phyloP scores from a whole-genome alignment of 495 filamentous ascomycete genomes.

The Pyrenula massariospora region DNA sequence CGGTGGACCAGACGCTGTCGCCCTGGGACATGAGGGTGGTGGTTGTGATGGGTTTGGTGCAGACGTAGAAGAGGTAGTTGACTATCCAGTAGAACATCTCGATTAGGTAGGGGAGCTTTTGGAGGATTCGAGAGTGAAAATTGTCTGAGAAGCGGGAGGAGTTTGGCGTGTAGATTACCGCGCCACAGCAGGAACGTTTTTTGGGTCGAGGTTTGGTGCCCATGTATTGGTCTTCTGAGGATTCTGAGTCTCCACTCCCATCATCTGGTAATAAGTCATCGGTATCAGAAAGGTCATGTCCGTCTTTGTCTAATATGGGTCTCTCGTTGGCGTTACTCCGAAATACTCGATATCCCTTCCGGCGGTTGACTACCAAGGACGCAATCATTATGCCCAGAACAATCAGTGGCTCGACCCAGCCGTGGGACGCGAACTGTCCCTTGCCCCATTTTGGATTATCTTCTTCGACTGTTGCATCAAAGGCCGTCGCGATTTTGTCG shows the following conservation, averaged over 20 bases:
- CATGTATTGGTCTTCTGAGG: conserved; percentile 7
- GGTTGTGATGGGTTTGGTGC: conserved; percentile 44
- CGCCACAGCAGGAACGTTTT: conserved; percentile 30
- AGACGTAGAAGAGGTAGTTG: conserved; percentile 54
- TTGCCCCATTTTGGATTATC: conserved; percentile 8
- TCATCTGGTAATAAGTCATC: conserved; percentile 21
- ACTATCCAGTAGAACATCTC: conserved; percentile 62
- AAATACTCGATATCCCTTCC: conserved; percentile 35
- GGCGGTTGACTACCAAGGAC: conserved; percentile 43
- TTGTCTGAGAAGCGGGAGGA: conserved; percentile 43
- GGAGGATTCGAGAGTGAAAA: conserved; percentile 40
- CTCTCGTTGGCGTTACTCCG: conserved; percentile 8
- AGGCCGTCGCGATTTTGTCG: background rate
- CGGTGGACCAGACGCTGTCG: conserved; percentile 52
- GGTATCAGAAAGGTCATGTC: conserved; percentile 23
- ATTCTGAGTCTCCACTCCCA: conserved; percentile 13
- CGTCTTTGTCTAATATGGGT: conserved; percentile 20
- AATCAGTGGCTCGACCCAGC: conserved; percentile 50
- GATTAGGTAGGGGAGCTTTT: conserved; percentile 40
- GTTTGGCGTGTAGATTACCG: conserved; percentile 40
- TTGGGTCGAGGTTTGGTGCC: conserved; percentile 32
- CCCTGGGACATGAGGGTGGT: conserved; percentile 23
- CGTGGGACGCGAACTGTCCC: conserved; percentile 20
- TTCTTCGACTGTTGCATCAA: background rate
- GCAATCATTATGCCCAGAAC: conserved; percentile 45